Evolutionary conservation across 78 protist species (phyloP).

Genomic region (Emiliania huxleyi): DNA sequence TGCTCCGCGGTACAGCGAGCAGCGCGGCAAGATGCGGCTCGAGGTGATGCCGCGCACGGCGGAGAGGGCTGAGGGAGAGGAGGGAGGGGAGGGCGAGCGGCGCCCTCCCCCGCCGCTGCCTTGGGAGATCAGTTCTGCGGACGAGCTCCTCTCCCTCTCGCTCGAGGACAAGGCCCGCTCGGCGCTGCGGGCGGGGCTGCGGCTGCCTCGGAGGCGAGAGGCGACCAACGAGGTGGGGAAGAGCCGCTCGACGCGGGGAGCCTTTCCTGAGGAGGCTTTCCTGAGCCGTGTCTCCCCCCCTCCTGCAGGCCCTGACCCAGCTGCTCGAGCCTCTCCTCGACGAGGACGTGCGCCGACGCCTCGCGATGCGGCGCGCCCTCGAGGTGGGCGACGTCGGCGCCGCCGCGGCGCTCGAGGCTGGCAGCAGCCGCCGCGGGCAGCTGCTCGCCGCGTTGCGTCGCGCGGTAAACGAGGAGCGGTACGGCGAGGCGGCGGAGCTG

Average conservation of each 20-base stretch:
- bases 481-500: background rate
- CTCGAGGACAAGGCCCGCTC: background rate
- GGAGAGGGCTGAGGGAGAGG: too few relatives aligned
- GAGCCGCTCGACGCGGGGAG: too few relatives aligned
- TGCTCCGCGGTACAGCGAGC: background rate
- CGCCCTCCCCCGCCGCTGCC: too few relatives aligned
- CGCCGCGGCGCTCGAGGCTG: background rate
- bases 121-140: background rate
- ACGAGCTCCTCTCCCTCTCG: background rate
- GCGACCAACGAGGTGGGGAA: background rate
- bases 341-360: background rate
- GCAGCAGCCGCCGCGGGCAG: background rate
- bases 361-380: background rate
- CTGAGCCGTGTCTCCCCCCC: too few relatives aligned
- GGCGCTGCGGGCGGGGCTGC: slow-evolving; percentile 1
- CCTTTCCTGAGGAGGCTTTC: too few relatives aligned
- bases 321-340: slow-evolving; percentile 1
- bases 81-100: too few relatives aligned
- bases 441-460: background rate
- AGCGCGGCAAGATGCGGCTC: too few relatives aligned
- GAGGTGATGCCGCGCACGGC: too few relatives aligned
- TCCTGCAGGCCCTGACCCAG: background rate
- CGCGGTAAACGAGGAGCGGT: background rate
- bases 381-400: background rate
- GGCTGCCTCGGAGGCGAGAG: background rate